These are phyloP conservation scores for Pleurozium schreberi DNA, from an alignment of 225 moss, liverwort and hornwort species.

Conservation along the genomic window DNA sequence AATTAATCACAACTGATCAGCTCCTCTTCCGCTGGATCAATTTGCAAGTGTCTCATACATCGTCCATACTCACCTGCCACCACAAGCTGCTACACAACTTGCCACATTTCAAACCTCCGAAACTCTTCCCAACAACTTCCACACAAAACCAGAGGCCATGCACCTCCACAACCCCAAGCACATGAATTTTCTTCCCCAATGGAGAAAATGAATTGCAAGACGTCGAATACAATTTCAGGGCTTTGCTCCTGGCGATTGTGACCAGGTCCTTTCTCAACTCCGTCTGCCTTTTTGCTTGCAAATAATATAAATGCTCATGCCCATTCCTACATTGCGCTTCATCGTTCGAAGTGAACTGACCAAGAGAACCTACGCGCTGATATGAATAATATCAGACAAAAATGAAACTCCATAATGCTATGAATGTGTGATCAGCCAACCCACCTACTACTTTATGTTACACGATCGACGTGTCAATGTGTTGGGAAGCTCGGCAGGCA, in stretches of 20 bases:
- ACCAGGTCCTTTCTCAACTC: not conserved
- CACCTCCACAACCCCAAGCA: not conserved
- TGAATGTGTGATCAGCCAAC: conserved; percentile 1
- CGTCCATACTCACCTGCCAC: not conserved
- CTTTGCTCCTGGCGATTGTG: not conserved
- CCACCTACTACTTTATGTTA: conserved; percentile 10
- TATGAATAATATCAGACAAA: conserved; percentile 27
- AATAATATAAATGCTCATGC: conserved; percentile 2
- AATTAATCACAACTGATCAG: not conserved
- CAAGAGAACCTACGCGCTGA: conserved; percentile 1
- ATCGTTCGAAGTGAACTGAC: not conserved
- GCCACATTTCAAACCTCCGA: not conserved
- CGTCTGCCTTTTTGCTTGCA: not conserved
- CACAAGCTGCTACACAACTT: not conserved
- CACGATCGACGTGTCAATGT: not conserved
- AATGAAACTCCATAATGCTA: not conserved
- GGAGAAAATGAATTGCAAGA: conserved; percentile 13
- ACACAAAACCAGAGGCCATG: not conserved
- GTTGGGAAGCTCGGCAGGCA: not conserved
- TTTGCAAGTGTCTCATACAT: not conserved
- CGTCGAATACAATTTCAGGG: conserved; percentile 5
- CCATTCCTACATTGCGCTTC: conserved; percentile 2
- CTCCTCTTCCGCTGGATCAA: not conserved
- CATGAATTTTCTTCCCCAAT: not conserved
- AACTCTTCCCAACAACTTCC: not conserved